phyloP scores from a whole-genome alignment of 2,329 filamentous ascomycete genomes.

The Domatiomyces globalis region DNA sequence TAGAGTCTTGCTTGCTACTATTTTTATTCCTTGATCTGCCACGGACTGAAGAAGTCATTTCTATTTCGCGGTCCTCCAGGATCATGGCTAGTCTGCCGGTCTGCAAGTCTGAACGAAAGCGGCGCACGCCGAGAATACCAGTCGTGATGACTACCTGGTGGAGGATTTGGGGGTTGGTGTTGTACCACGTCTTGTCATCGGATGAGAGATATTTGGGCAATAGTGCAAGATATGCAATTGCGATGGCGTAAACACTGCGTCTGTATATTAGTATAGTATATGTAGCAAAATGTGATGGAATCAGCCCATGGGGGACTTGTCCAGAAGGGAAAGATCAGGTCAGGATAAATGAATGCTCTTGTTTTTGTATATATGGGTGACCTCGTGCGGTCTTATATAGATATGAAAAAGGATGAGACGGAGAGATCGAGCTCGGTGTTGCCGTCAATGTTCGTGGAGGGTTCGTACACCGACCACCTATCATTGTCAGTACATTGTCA shows the following conservation, averaged over 20 bases:
- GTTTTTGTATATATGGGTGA: too few species aligned
- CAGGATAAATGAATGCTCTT: too few species aligned
- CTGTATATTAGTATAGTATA: not conserved
- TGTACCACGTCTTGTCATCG: constrained; percentile 1
- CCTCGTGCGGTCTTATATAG: too few species aligned
- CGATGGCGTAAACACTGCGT: not conserved
- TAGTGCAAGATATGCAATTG: not conserved
- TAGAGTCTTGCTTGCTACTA: not conserved
- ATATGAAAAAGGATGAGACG: too few species aligned
- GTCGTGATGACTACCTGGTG: constrained; percentile 1
- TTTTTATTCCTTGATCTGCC: not conserved
- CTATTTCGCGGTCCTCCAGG: not conserved
- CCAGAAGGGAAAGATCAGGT: too few species aligned
- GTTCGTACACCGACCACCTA: too few species aligned
- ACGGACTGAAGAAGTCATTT: not conserved
- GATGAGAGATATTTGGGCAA: not conserved
- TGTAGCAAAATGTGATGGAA: not conserved
- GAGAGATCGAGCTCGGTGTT: too few species aligned
- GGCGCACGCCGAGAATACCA: not conserved
- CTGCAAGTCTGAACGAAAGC: not conserved
- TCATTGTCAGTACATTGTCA: too few species aligned
- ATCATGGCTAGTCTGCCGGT: not conserved
- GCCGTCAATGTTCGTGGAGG: too few species aligned
- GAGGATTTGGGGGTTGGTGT: not conserved
- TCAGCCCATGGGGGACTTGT: too few species aligned